Evolutionary conservation across 805 yeast species (phyloP).

Genomic region (Nakazawaea molendinolei): DNA sequence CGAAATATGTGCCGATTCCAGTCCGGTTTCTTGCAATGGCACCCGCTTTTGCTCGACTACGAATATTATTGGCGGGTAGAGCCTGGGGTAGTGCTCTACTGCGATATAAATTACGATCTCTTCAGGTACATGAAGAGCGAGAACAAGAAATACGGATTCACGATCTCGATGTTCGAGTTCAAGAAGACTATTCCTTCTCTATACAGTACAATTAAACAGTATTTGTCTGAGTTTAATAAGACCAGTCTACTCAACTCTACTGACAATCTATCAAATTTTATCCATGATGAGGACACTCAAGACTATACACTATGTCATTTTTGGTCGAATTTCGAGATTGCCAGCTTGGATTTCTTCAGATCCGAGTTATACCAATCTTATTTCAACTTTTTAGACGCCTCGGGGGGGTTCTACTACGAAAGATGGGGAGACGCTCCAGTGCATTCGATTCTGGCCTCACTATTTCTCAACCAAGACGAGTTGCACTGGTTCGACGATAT

Average conservation of each 20-base stretch:
- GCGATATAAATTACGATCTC: slow-evolving; percentile 59
- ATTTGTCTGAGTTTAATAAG: background rate
- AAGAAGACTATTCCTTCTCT: slow-evolving; percentile 49
- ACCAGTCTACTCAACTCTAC: background rate
- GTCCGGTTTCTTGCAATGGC: slow-evolving; percentile 50
- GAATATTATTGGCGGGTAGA: slow-evolving; percentile 76
- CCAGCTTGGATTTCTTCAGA: slow-evolving; percentile 60
- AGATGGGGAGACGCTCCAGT: slow-evolving; percentile 83
- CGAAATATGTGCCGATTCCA: slow-evolving; percentile 43
- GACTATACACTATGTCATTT: slow-evolving; percentile 69
- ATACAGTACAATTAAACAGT: slow-evolving; percentile 5
- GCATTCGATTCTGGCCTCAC: slow-evolving; percentile 37
- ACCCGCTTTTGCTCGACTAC: slow-evolving; percentile 48
- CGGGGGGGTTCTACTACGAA: slow-evolving; percentile 81
- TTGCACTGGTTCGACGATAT: slow-evolving; percentile 25
- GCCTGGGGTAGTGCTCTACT: slow-evolving; percentile 54
- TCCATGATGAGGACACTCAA: slow-evolving; percentile 7
- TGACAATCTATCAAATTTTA: slow-evolving; percentile 6
- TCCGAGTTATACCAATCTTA: slow-evolving; percentile 48
- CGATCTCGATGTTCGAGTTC: slow-evolving; percentile 59
- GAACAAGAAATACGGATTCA: slow-evolving; percentile 57
- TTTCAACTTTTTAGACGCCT: slow-evolving; percentile 54
- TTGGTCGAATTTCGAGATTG: slow-evolving; percentile 78
- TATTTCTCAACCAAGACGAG: slow-evolving; percentile 22
- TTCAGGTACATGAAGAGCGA: slow-evolving; percentile 50